phyloP scores from a whole-genome alignment of 192 early-diverging fungal species.

The Dissophora globulifera region DNA sequence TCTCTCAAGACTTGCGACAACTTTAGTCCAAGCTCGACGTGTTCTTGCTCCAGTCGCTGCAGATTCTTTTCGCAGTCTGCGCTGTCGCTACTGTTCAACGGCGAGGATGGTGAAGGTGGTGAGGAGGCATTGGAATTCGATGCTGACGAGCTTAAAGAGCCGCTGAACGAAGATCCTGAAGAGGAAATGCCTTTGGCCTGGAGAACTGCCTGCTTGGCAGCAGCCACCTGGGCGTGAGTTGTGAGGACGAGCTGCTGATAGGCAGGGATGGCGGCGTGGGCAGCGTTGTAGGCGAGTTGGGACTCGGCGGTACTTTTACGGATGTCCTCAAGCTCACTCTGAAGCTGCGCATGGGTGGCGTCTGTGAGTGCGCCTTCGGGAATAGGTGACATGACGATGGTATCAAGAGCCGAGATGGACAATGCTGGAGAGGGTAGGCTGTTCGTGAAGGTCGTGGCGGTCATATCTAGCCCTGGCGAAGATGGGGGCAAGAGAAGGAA shows the following conservation, averaged over 20 bases:
- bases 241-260: slow-evolving; percentile 49
- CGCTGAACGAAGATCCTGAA: slow-evolving; percentile 6
- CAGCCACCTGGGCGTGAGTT: slow-evolving; percentile 46
- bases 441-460: slow-evolving; percentile 33
- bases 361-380: slow-evolving; percentile 31
- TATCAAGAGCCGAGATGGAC: slow-evolving; percentile 14
- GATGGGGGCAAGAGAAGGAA: no score
- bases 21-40: slow-evolving; percentile 32
- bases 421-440: slow-evolving; percentile 24
- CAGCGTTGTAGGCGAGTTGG: slow-evolving; percentile 37
- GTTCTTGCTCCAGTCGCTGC: slow-evolving; percentile 32
- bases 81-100: slow-evolving; percentile 9
- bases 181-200: slow-evolving; percentile 27
- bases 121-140: slow-evolving; percentile 37
- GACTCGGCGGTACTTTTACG: slow-evolving; percentile 23
- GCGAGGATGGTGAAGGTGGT: slow-evolving; percentile 42
- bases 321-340: slow-evolving; percentile 34
- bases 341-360: slow-evolving; percentile 32
- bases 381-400: slow-evolving; percentile 12
- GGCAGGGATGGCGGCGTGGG: slow-evolving; percentile 45
- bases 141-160: slow-evolving; percentile 3
- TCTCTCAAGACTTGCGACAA: slow-evolving; percentile 41
- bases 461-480: slow-evolving; percentile 21
- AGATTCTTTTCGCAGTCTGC: slow-evolving; percentile 6
- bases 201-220: slow-evolving; percentile 40